Conservation (phyloP, 1,284 basidiomycete species). For the Malassezia dermatis region DNA sequence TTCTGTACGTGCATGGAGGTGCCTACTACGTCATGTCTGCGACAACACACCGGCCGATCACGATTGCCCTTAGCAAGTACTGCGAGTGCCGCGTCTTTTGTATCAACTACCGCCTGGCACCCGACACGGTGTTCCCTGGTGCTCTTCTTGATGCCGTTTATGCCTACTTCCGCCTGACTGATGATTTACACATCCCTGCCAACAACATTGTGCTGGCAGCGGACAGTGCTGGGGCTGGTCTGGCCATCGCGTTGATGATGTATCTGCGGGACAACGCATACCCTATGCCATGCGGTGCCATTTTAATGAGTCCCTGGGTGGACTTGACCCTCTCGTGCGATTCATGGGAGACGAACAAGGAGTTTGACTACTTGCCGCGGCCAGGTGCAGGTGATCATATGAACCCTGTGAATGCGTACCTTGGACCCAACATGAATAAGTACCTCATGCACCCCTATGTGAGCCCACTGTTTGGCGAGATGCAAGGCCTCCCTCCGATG, state of each 20-base stretch:
- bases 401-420: conserved; percentile 83
- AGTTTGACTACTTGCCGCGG: conserved; percentile 50
- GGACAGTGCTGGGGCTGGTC: conserved; percentile 84
- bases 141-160: conserved; percentile 81
- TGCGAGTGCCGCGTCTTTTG: conserved; percentile 88
- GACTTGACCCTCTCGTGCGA: conserved; percentile 91
- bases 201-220: conserved; percentile 58
- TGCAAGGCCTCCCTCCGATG: conserved; percentile 74
- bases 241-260: conserved; percentile 74
- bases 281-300: conserved; percentile 39
- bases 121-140: conserved; percentile 85
- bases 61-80: conserved; percentile 80
- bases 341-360: conserved; percentile 87
- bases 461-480: conserved; percentile 75
- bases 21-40: conserved; percentile 90
- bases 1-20: conserved; percentile 90
- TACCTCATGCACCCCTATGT: conserved; percentile 94
- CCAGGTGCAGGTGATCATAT: conserved; percentile 66
- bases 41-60: conserved; percentile 82
- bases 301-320: conserved; percentile 45
- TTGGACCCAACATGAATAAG: conserved; percentile 68
- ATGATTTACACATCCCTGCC: conserved; percentile 79
- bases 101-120: conserved; percentile 90
- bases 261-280: conserved; percentile 58
- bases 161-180: conserved; percentile 74